Percentiles rank a stretch among this genome's conserved stretches.
Evolutionary conservation across 2,329 filamentous ascomycete genomes (phyloP).

Genomic region (Fusarium proliferatum): DNA sequence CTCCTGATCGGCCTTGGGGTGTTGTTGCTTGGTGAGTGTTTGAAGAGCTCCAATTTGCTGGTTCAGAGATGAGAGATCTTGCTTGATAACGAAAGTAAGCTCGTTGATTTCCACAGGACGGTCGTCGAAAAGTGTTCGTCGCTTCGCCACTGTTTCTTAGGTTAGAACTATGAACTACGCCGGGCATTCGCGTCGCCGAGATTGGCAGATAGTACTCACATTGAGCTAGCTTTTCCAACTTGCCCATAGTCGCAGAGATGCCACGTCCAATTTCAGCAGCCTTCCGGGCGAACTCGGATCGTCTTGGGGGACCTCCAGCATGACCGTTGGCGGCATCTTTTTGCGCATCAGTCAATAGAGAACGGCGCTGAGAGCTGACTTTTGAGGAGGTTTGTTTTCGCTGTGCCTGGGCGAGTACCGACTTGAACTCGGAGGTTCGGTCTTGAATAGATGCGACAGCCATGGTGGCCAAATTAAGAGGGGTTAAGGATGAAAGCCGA

Average conservation of each 20-base stretch:
- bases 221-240: conserved; percentile 92
- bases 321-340: conserved; percentile 69
- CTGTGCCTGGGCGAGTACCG: conserved; percentile 88
- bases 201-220: conserved; percentile 58
- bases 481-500: conserved; percentile 28
- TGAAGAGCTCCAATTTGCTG: conserved; percentile 89
- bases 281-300: conserved; percentile 92
- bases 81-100: conserved; percentile 97
- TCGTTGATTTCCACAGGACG: conserved; percentile 96
- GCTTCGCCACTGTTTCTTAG: conserved; percentile 77
- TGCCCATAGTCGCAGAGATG: conserved; percentile 92
- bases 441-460: conserved; percentile 88
- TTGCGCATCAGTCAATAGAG: conserved; percentile 79
- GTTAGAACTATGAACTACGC: conserved; percentile 14
- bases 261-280: conserved; percentile 92
- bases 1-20: conserved; percentile 80
- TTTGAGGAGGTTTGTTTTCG: conserved; percentile 81
- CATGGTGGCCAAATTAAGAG: conserved; percentile 56
- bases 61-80: conserved; percentile 87
- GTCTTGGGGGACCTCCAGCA: conserved; percentile 61
- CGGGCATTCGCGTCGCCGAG: neutral
- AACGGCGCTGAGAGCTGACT: conserved; percentile 81
- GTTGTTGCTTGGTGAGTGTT: conserved; percentile 78
- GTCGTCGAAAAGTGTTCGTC: conserved; percentile 97
- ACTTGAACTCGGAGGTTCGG: conserved; percentile 93